Conservation (phyloP, 2,329 filamentous ascomycete genomes). For the Chlorencoelia australis region DNA sequence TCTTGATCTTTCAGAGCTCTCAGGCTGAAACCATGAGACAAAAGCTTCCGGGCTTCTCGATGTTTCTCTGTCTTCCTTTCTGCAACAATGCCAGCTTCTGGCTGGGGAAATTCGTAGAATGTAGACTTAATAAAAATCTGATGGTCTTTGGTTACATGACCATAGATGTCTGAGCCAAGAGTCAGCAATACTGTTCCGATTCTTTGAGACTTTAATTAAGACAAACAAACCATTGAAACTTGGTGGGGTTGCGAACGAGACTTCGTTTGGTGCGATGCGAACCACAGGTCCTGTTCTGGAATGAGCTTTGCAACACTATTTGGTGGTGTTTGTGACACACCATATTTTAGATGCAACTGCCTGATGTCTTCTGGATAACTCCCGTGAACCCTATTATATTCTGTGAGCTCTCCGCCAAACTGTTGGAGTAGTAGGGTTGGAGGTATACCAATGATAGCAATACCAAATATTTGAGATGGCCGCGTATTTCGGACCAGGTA, state of each 20-base stretch:
- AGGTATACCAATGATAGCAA: constrained; percentile 2
- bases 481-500: constrained; percentile 8
- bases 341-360: constrained; percentile 5
- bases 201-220: too few relatives aligned
- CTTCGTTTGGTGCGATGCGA: constrained; percentile 14
- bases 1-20: constrained; percentile 4
- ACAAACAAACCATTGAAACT: too few relatives aligned
- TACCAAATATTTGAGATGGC: constrained; percentile 9
- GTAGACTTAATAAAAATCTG: constrained; percentile 3
- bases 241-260: constrained; percentile 12
- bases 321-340: not conserved
- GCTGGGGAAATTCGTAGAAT: constrained; percentile 5
- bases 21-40: constrained; percentile 3
- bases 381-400: not conserved
- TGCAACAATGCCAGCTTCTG: constrained; percentile 3
- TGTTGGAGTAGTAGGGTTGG: too few relatives aligned
- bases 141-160: not conserved
- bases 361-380: constrained; percentile 5
- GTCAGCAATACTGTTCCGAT: too few relatives aligned
- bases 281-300: constrained; percentile 12
- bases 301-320: not conserved
- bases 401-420: not conserved
- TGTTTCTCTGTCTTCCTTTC: constrained; percentile 4
- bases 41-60: constrained; percentile 3
- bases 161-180: too few relatives aligned